Conservation (phyloP, 73 alveolate species). For the Paramecium sexaurelia region DNA sequence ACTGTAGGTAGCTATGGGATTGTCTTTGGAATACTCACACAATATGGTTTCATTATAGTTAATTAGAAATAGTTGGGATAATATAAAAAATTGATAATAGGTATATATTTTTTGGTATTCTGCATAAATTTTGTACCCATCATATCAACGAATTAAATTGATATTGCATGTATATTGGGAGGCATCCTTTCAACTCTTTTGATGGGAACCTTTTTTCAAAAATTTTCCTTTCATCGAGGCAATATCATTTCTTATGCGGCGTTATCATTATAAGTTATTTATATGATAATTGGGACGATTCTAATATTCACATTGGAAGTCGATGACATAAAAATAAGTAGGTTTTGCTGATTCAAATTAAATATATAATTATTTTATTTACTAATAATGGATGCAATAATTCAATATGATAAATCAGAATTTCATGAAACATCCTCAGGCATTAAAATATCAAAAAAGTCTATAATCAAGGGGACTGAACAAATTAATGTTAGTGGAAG, state of each 20-base stretch:
- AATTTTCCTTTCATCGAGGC: background rate
- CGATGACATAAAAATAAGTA: background rate
- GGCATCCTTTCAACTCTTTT: background rate
- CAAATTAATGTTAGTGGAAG: constrained; percentile 71
- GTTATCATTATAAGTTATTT: background rate
- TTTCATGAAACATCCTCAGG: constrained; percentile 53
- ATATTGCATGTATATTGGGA: background rate
- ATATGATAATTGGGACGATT: background rate
- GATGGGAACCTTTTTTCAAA: background rate
- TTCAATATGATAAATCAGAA: constrained; percentile 15
- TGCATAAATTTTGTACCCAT: background rate
- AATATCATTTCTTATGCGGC: background rate
- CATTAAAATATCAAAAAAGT: background rate
- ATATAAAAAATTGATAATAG: background rate
- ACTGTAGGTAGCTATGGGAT: constrained; percentile 11
- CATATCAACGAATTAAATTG: background rate
- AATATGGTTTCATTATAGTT: background rate
- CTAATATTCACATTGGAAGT: background rate
- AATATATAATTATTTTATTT: background rate
- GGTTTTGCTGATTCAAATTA: background rate
- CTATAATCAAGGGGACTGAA: constrained; percentile 56
- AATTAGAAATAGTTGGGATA: background rate
- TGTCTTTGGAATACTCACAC: background rate
- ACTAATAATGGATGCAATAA: constrained; percentile 22
- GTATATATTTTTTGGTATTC: background rate